Base-by-base conservation (phyloP, 441 rosid species). In the Euphorbia celastroides region DNA sequence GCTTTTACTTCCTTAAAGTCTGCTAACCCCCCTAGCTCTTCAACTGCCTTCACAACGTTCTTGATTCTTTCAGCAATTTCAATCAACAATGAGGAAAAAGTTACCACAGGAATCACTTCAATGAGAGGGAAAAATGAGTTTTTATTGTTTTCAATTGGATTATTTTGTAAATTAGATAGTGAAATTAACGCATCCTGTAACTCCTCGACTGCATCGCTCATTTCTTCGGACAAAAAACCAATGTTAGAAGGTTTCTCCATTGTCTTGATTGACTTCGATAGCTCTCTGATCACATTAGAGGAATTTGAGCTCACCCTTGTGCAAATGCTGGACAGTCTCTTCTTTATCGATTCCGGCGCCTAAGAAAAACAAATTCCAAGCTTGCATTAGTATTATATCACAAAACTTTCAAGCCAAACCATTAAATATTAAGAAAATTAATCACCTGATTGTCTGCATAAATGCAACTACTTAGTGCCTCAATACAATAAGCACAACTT, bases 401-500 rank as follows among this genome's bases (percentile, higher is more conserved):
- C 12, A 25, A 34, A 34, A 38, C 11, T 12, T 31, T 36, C 13
- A 6, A 17, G 23, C 23, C n/a, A n/a, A n/a, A n/a, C n/a, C n/a
- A n/a, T n/a, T n/a, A n/a, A 54, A 7, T 16, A 7, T 9, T 0
- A 34, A 25, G 7, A 2, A 48, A 13, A 67, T 7, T 20, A 23
- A 5, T 59, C 64, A 83, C 88, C 86, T 82, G 83, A 56, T 64
- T 66, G 52, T 79, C 82, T 26, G 85, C 70, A 66, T 64, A 70
- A 32, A 86, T 77, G 78, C 81, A 81, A 36, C 83, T 76, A 57
- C 73, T 76, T 3, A 87, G 76, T 50, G 88, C 75, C 46, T 83
- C 93, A 16, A 85, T 77, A 50, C 82, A 71, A 30, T 68, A 79
- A 38, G 87, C 88, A 46, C 84, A 81, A 41, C 68, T 68, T 2